phyloP scores from a whole-genome alignment of 306 rosid species.

The Alnus glutinosa region DNA sequence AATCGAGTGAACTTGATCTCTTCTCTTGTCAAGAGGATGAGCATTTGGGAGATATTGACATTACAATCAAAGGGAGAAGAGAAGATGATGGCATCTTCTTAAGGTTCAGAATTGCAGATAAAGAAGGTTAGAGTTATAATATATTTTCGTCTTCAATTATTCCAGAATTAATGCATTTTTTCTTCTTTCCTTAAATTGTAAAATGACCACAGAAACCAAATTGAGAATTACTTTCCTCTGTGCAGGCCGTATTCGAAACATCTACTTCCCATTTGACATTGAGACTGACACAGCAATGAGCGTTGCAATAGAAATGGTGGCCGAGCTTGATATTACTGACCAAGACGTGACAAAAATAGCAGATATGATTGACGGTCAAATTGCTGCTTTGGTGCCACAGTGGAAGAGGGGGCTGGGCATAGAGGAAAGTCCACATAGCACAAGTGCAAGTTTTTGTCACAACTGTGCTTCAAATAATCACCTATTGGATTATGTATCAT shows the following conservation, averaged over 20 bases:
- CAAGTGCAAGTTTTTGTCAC: conserved; percentile 47
- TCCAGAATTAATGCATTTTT: conserved; percentile 3
- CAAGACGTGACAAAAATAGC: conserved; percentile 85
- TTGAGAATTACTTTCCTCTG: conserved; percentile 7
- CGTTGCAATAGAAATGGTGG: conserved; percentile 88
- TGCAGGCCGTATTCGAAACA: conserved; percentile 83
- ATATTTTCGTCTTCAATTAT: background rate
- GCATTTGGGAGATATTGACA: conserved; percentile 56
- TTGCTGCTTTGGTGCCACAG: conserved; percentile 66
- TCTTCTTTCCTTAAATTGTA: conserved; percentile 7
- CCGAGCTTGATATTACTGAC: conserved; percentile 83
- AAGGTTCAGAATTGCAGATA: conserved; percentile 89
- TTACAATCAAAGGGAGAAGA: conserved; percentile 71
- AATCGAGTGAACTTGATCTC: conserved; percentile 61
- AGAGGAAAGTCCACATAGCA: conserved; percentile 49
- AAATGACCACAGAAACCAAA: conserved; percentile 19
- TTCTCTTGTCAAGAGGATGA: conserved; percentile 73
- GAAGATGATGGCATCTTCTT: conserved; percentile 78
- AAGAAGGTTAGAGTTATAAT: conserved; percentile 63
- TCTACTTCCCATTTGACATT: conserved; percentile 90
- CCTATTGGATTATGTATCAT: conserved; percentile 52
- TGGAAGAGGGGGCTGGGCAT: conserved; percentile 53
- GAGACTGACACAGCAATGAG: conserved; percentile 82
- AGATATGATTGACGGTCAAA: conserved; percentile 83
- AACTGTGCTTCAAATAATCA: conserved; percentile 56